Evolutionary conservation across 129 eudicot genomes (phyloP).

Genomic region (Chrysanthemum lavandulifolium): DNA sequence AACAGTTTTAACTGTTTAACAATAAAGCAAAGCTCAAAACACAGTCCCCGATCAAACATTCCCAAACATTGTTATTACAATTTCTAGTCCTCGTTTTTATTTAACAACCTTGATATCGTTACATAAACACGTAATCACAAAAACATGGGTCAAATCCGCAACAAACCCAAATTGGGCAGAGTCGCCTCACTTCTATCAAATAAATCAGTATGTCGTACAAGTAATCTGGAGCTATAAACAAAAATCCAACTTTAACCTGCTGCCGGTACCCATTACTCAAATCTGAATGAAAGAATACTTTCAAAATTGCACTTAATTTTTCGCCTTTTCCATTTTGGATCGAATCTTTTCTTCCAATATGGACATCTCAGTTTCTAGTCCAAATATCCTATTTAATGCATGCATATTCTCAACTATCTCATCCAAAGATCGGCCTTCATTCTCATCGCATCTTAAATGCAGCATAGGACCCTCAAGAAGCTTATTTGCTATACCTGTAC

Average conservation of each 20-base stretch:
- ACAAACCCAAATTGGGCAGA: not conserved
- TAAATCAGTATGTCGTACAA: not conserved
- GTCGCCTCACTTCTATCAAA: not conserved
- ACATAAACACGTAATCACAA: too few species aligned
- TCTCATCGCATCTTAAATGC: slow-evolving; percentile 74
- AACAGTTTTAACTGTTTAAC: too few species aligned
- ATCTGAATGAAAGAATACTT: slow-evolving; percentile 25
- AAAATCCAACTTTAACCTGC: too few species aligned
- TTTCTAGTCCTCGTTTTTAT: too few species aligned
- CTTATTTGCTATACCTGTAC: slow-evolving; percentile 72
- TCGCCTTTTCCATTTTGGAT: slow-evolving; percentile 69
- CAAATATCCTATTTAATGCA: slow-evolving; percentile 75
- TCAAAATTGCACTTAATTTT: slow-evolving; percentile 27
- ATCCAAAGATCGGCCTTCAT: slow-evolving; percentile 43
- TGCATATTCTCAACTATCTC: slow-evolving; percentile 89
- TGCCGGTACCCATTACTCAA: slow-evolving; percentile 7
- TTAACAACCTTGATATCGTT: too few species aligned
- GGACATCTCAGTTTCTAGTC: slow-evolving; percentile 70
- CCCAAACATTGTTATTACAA: too few species aligned
- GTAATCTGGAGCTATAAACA: too few species aligned
- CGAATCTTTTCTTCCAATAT: slow-evolving; percentile 74
- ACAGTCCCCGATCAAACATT: too few species aligned
- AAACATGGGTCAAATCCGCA: not conserved
- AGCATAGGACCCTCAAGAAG: slow-evolving; percentile 98
- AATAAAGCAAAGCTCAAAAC: not conserved